phyloP scores from a whole-genome alignment of 2,329 filamentous ascomycete species.

The Alternaria metachromatica region DNA sequence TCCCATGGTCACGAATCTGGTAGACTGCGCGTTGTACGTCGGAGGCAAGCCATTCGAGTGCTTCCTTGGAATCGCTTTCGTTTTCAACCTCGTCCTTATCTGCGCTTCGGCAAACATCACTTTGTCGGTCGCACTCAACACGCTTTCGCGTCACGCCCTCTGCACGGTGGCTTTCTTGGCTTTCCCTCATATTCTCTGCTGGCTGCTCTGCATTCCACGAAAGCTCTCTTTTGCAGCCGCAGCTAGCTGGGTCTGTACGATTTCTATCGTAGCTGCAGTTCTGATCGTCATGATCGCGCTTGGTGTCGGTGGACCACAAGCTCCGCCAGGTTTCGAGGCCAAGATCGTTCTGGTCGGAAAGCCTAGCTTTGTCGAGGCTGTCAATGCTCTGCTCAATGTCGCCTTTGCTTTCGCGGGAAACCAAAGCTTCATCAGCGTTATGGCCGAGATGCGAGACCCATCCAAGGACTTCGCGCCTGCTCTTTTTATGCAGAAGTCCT shows the following conservation, averaged over 20 bases:
- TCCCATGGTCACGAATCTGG: conserved; percentile 38
- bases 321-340: conserved; percentile 35
- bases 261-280: conserved; percentile 69
- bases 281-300: conserved; percentile 72
- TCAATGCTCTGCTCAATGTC: conserved; percentile 61
- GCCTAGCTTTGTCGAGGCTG: conserved; percentile 34
- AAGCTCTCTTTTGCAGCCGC: conserved; percentile 67
- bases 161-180: conserved; percentile 71
- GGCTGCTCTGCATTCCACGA: conserved; percentile 65
- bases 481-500: conserved; percentile 63
- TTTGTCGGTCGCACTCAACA: conserved; percentile 67
- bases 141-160: conserved; percentile 65
- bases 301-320: conserved; percentile 57
- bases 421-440: conserved; percentile 71
- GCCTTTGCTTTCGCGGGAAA: conserved; percentile 72
- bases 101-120: conserved; percentile 40
- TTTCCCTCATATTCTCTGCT: conserved; percentile 66
- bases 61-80: conserved; percentile 32
- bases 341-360: conserved; percentile 31
- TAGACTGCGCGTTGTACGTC: conserved; percentile 37
- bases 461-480: conserved; percentile 65
- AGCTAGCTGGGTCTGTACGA: conserved; percentile 63
- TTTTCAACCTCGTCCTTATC: conserved; percentile 38
- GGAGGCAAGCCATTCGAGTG: conserved; percentile 36
- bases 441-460: conserved; percentile 68